phyloP scores from a whole-genome alignment of 176 grass and related monocot genomes.

The Carex scoparia region DNA sequence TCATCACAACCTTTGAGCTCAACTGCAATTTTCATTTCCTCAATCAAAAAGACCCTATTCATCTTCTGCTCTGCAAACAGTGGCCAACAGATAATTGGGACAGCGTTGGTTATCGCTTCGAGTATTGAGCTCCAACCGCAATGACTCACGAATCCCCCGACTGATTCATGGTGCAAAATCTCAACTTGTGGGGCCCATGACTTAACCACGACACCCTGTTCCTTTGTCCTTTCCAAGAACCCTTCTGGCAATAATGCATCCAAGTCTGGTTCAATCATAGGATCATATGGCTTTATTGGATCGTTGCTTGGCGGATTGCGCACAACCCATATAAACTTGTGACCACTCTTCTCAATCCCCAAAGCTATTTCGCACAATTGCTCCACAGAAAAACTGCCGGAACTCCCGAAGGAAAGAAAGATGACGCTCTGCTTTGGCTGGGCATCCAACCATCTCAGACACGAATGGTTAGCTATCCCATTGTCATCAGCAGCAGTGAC shows the following conservation, averaged over 20 bases:
- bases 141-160: constrained; percentile 28
- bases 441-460: constrained; percentile 16
- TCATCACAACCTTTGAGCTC: constrained; percentile 15
- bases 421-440: constrained; percentile 15
- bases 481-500: background rate
- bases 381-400: background rate
- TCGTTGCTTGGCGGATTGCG: background rate
- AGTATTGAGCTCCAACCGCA: constrained; percentile 32
- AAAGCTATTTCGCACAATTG: constrained; percentile 23
- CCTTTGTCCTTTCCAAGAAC: constrained; percentile 25
- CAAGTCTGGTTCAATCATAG: background rate
- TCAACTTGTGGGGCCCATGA: constrained; percentile 32
- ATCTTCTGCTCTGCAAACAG: constrained; percentile 19
- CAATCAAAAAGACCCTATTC: constrained; percentile 16
- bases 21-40: constrained; percentile 16
- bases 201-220: constrained; percentile 1
- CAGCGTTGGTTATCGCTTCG: background rate
- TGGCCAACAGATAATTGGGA: constrained; percentile 25
- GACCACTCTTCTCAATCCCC: constrained; percentile 20
- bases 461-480: background rate
- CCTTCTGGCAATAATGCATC: constrained; percentile 18
- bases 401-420: constrained; percentile 22
- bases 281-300: background rate
- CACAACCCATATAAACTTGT: constrained; percentile 26
- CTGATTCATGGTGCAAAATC: constrained; percentile 14